Percentiles rank a stretch among this genome's conserved stretches.
Conservation (phyloP, 768 basidiomycete genomes). For the Galerina marginata region DNA sequence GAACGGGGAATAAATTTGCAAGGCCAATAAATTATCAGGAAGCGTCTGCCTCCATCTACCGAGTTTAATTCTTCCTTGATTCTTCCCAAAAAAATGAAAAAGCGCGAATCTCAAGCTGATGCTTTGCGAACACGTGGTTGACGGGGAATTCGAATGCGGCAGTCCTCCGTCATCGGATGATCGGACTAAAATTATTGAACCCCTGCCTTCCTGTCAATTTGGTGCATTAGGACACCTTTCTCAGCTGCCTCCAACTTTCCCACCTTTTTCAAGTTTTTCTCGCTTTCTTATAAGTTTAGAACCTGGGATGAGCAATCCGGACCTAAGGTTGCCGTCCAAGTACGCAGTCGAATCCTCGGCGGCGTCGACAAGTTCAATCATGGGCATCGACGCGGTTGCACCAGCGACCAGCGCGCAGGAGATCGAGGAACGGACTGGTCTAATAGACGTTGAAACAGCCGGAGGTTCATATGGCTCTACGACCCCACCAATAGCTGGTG, state of each 20-base stretch:
- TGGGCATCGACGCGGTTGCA: constrained; percentile 38
- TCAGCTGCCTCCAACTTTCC: too few species aligned
- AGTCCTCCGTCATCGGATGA: neutral
- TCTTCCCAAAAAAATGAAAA: too few species aligned
- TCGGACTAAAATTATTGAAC: neutral
- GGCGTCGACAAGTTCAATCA: constrained; percentile 38
- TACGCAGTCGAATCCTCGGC: constrained; percentile 21
- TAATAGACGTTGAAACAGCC: constrained; percentile 36
- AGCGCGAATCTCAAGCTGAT: too few species aligned
- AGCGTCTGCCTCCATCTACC: too few species aligned
- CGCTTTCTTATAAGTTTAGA: neutral
- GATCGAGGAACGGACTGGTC: constrained; percentile 36
- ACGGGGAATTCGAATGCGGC: too few species aligned
- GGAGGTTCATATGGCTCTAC: constrained; percentile 33
- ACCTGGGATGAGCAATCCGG: constrained; percentile 17
- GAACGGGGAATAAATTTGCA: too few species aligned
- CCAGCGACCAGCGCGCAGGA: constrained; percentile 11
- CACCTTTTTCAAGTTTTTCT: neutral
- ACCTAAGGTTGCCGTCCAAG: constrained; percentile 3
- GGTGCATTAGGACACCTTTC: too few species aligned
- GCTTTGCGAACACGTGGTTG: too few species aligned
- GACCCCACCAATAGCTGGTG: constrained; percentile 28
- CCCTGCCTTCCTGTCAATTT: too few species aligned
- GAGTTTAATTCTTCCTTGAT: too few species aligned
- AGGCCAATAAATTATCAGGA: too few species aligned